Evolutionary conservation across 2,329 filamentous ascomycete species (phyloP).

Genomic region (Penicillium hesseltinei): DNA sequence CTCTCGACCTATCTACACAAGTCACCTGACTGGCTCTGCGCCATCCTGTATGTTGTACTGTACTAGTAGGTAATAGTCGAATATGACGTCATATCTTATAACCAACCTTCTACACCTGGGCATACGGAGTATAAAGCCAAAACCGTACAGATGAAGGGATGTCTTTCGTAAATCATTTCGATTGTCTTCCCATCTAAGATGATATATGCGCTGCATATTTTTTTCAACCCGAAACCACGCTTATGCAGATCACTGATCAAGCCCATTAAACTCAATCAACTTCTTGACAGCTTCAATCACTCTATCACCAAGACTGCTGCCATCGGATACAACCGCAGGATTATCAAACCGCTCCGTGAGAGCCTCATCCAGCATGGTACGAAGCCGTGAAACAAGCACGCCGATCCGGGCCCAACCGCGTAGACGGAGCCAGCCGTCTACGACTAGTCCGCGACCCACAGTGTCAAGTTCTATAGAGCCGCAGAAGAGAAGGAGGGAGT

Average conservation of each 20-base stretch:
- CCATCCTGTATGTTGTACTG: neutral
- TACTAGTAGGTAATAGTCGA: neutral
- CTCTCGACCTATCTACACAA: neutral
- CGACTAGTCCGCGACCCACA: conserved; percentile 76
- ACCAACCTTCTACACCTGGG: too few species aligned
- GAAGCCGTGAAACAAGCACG: conserved; percentile 77
- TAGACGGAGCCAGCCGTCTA: conserved; percentile 85
- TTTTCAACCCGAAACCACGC: neutral
- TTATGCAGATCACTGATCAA: conserved; percentile 56
- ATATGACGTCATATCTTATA: neutral
- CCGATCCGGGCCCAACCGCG: conserved; percentile 94
- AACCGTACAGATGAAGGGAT: neutral
- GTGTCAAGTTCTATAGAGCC: conserved; percentile 85
- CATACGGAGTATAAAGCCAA: too few species aligned
- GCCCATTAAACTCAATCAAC: conserved; percentile 84
- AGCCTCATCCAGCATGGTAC: conserved; percentile 82
- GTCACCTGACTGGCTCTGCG: neutral
- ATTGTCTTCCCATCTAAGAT: neutral
- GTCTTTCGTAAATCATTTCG: conserved; percentile 1
- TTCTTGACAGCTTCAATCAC: conserved; percentile 75
- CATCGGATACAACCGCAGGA: conserved; percentile 58
- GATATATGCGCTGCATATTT: neutral
- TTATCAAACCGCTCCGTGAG: conserved; percentile 79
- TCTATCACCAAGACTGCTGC: conserved; percentile 29
- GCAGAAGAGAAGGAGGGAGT: conserved; percentile 82